Base-by-base conservation (phyloP, 768 basidiomycete genomes). In the Pholiota microspora region DNA sequence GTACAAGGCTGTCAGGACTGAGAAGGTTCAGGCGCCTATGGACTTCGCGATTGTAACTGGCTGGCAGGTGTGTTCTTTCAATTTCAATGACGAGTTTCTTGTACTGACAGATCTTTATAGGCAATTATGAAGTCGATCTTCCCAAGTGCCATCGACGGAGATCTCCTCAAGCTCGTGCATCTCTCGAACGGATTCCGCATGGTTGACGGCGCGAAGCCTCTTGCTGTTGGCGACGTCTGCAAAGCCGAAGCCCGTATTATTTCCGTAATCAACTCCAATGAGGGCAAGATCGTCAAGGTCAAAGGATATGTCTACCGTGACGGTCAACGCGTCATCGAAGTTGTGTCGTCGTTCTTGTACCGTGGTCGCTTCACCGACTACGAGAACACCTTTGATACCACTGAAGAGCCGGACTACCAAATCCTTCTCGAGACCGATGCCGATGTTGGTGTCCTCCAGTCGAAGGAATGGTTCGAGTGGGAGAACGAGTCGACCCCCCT, bases 61-160 rank as follows among this genome's bases (percentile, higher is more conserved):
- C 44, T 99, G 97, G 97, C 86, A 96, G 88, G 94, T 94, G 67
- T 56, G 88, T 72, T 49, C 2, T 7, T 5, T 40, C 21, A 25
- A 38, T 25, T 24, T 53, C 16, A 6, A 45, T 52, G 36, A 12
- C 23, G 15, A 23, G 25, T 29, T 51, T 45, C 16, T 52, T 29
- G 32, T 51, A 2, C 18, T 58, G 51, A 35, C 61, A 25, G 23
- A n/a, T 45, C 46, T 50, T 60, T 36, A 29, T 50, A 96, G 94
- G 91, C 95, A n/a, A 98, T 99, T 72, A 99, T 98, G 89, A 93
- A 91, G 69, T 86, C 94, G 0, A 96, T 98, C 72, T 99, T 99
- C 85, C 97, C 97, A 5, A 68, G 79, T 10, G 72, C 83, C 9
- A 92, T 99, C 66, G 92, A 98, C 59, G 97, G 96, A 1, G 96